Evolutionary conservation across 805 yeast species (phyloP), one percentile per base, ranked within the genome.

Genomic region (Ogataea ganodermae): DNA sequence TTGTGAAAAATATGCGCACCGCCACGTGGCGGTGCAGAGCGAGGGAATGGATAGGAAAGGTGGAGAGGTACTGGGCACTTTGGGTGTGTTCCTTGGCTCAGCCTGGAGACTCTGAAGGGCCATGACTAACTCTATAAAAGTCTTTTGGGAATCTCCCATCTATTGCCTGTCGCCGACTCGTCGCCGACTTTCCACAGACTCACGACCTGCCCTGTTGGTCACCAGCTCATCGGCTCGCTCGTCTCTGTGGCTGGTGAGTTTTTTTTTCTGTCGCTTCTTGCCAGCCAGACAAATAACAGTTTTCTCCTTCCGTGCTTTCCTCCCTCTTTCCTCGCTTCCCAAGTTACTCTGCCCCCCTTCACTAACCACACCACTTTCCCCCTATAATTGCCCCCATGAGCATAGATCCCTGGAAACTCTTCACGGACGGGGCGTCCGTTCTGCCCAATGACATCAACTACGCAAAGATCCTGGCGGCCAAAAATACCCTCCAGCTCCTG

Each of bases 381-480:
- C 10, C 10, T 7, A 13, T 14, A 13, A 27, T 27, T 27, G 31
- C 21, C 32, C 20, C 26, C 23, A 49, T 47, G 51, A 54, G 46
- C 43, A 36, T 59, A 20, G 72, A 67, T 50, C 72, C 70, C 6
- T 69, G 73, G 73, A 58, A 49, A 30, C 47, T 60, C 4, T 36
- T 65, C 16, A 51, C 58, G n/a, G 49, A 56, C 3, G 50, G 58
- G 17, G 41, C 61, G 3, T 30, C 48, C 7, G 42, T 57, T 4
- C 48, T 55, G 9, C 22, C 61, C 6, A 52, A 57, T 20, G 72
- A 69, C 42, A 22, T 58, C 18, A 66, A 61, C 22, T 59, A 57
- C 45, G 51, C 69, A 14, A 66, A 67, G 42, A 57, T 69, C 6
- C 38, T 61, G 40, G 71, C 71, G 4, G 73, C 74, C 12, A 68